Evolutionary conservation across 2,329 filamentous ascomycete species (phyloP).

Genomic region (Xylaria sp.): DNA sequence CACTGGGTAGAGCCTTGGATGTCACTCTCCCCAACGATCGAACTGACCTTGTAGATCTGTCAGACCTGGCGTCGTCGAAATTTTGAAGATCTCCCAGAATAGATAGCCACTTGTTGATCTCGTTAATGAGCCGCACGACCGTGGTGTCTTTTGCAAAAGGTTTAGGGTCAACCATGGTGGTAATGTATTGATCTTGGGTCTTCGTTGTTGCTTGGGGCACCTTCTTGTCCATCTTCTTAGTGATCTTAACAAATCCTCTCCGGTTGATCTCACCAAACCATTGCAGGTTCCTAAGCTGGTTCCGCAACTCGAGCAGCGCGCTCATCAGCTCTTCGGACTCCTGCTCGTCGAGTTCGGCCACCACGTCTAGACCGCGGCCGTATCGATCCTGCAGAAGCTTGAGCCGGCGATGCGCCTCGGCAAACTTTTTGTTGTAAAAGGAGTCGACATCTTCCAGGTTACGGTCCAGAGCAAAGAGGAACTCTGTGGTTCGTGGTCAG

Average conservation of each 20-base stretch:
- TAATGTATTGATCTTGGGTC: slow-evolving; percentile 84
- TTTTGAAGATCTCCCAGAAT: slow-evolving; percentile 80
- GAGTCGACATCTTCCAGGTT: slow-evolving; percentile 96
- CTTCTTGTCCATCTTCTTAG: slow-evolving; percentile 98
- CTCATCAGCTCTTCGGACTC: slow-evolving; percentile 93
- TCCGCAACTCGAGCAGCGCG: slow-evolving; percentile 87
- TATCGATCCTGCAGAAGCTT: slow-evolving; percentile 90
- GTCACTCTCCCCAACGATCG: slow-evolving; percentile 81
- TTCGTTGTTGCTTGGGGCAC: slow-evolving; percentile 75
- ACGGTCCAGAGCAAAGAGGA: slow-evolving; percentile 95
- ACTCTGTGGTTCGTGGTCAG: slow-evolving; percentile 71
- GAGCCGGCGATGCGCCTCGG: slow-evolving; percentile 83
- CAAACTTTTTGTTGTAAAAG: slow-evolving; percentile 97
- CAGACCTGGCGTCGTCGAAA: slow-evolving; percentile 79
- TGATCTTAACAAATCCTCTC: slow-evolving; percentile 96
- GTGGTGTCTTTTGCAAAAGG: slow-evolving; percentile 82
- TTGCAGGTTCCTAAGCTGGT: slow-evolving; percentile 88
- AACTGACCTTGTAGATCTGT: slow-evolving; percentile 75
- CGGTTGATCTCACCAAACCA: slow-evolving; percentile 99
- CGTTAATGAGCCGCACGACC: slow-evolving; percentile 60
- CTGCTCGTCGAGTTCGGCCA: slow-evolving; percentile 82
- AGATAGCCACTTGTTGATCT: slow-evolving; percentile 93
- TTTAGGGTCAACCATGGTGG: slow-evolving; percentile 88
- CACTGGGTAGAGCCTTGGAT: slow-evolving; percentile 77
- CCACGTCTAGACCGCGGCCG: slow-evolving; percentile 75